A percentile compares a stretch with the other conserved stretches of the same genome.
Conservation (phyloP, 2,329 filamentous ascomycete genomes). For the Ploettnerulaceae sp. region DNA sequence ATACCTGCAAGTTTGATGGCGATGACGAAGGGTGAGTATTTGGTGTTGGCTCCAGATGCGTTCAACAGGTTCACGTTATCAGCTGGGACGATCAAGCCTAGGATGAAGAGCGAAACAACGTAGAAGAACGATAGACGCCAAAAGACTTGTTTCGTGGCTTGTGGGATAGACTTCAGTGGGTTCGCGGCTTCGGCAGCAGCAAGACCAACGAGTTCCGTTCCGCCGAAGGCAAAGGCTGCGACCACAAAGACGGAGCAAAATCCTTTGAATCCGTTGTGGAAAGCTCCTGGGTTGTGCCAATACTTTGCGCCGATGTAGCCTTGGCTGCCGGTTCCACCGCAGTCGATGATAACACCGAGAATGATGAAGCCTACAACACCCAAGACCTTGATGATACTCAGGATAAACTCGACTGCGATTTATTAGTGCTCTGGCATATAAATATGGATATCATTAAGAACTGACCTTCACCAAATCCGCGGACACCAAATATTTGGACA, state of each 20-base stretch:
- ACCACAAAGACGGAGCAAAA: constrained; percentile 72
- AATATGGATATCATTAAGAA: no score
- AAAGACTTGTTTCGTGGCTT: constrained; percentile 86
- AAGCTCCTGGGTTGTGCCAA: constrained; percentile 75
- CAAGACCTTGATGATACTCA: constrained; percentile 52
- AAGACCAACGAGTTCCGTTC: constrained; percentile 70
- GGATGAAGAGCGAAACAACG: constrained; percentile 71
- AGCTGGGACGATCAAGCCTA: constrained; percentile 77
- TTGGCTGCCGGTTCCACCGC: constrained; percentile 63
- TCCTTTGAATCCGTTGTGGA: constrained; percentile 75
- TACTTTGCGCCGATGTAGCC: constrained; percentile 55
- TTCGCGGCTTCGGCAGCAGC: constrained; percentile 73
- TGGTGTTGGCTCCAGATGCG: constrained; percentile 49
- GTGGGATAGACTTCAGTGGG: constrained; percentile 73
- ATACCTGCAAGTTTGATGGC: constrained; percentile 82
- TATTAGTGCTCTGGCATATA: no score
- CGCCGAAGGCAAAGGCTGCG: constrained; percentile 69
- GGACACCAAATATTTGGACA: constrained; percentile 52
- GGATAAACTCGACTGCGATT: constrained; percentile 54
- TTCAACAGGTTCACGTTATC: constrained; percentile 59
- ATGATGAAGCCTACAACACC: constrained; percentile 56
- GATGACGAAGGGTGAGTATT: constrained; percentile 82
- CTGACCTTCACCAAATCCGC: constrained; percentile 48
- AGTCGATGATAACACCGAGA: constrained; percentile 40
- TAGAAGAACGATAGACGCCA: constrained; percentile 92